Percentiles rank a stretch among this genome's conserved stretches.
These are phyloP conservation scores for Ceratocystis cubensis DNA, from an alignment of 2,329 filamentous ascomycete species.

Conservation along the genomic window DNA sequence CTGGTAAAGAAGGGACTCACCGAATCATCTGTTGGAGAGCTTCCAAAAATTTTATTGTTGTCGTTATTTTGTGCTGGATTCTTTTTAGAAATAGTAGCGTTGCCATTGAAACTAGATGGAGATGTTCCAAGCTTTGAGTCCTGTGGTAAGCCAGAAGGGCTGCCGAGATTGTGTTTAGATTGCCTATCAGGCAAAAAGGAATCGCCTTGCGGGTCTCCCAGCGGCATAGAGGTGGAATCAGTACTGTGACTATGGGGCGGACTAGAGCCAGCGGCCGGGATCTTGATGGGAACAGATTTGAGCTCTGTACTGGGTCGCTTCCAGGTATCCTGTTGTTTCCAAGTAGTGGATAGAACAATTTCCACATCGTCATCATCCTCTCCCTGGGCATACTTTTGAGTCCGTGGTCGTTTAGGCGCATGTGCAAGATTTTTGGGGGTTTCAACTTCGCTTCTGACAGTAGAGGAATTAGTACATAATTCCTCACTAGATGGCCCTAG, in stretches of 20 bases:
- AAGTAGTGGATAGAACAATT: neutral
- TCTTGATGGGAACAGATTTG: neutral
- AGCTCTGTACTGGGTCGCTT: neutral
- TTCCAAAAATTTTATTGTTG: neutral
- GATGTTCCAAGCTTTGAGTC: neutral
- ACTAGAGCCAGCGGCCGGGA: neutral
- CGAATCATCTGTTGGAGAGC: neutral
- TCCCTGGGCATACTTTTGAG: neutral
- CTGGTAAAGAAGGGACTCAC: constrained; percentile 2
- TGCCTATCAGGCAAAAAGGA: neutral
- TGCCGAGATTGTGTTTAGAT: no score
- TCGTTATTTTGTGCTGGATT: neutral
- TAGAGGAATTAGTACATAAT: neutral
- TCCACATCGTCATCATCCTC: neutral
- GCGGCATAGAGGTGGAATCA: neutral
- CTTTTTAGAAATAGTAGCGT: neutral
- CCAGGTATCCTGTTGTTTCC: neutral
- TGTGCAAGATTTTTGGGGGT: neutral
- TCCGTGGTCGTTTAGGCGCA: constrained; percentile 9
- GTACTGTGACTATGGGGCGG: neutral
- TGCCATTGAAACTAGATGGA: neutral
- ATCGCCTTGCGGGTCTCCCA: neutral
- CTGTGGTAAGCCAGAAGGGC: neutral
- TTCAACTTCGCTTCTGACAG: neutral
- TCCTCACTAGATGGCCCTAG: neutral